A percentile compares a stretch with the other conserved stretches of the same genome.
phyloP scores from a whole-genome alignment of 257 asterid genomes.

The Scutellaria galericulata region DNA sequence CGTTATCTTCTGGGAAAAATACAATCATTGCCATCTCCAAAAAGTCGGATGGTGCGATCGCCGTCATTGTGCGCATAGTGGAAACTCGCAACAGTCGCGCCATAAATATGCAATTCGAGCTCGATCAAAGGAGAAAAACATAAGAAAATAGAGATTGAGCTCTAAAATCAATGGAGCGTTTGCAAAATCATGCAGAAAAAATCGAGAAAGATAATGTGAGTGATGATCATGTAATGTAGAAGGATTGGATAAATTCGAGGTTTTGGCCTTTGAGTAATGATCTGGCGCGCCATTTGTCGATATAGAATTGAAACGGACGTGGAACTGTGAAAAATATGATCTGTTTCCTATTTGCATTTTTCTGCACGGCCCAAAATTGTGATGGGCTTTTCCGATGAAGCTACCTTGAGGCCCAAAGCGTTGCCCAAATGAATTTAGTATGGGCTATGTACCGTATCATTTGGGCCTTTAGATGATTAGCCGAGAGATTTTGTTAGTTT shows the following conservation, averaged over 20 bases:
- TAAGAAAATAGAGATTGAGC: neutral
- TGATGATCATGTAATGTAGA: neutral
- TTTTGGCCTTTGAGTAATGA: neutral
- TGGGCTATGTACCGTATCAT: too few relatives aligned
- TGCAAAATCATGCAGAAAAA: slow-evolving; percentile 5
- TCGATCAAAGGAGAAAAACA: slow-evolving; percentile 2
- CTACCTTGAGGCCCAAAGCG: too few relatives aligned
- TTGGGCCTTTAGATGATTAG: neutral
- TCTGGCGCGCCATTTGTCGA: slow-evolving; percentile 27
- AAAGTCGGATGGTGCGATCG: neutral
- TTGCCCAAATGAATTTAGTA: too few relatives aligned
- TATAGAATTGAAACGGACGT: neutral
- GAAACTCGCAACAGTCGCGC: slow-evolving; percentile 14
- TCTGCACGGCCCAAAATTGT: too few relatives aligned
- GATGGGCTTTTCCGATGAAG: too few relatives aligned
- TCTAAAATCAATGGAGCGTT: neutral
- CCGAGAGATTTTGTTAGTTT: neutral
- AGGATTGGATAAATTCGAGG: slow-evolving; percentile 1
- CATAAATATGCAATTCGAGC: slow-evolving; percentile 12
- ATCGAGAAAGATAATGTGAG: neutral
- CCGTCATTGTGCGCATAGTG: neutral
- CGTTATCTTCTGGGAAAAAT: neutral
- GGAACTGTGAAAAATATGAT: too few relatives aligned
- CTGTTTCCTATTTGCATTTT: too few relatives aligned
- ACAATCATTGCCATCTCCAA: slow-evolving; percentile 1